phyloP scores from a whole-genome alignment of 768 basidiomycete species.

The Termitomyces sp. region DNA sequence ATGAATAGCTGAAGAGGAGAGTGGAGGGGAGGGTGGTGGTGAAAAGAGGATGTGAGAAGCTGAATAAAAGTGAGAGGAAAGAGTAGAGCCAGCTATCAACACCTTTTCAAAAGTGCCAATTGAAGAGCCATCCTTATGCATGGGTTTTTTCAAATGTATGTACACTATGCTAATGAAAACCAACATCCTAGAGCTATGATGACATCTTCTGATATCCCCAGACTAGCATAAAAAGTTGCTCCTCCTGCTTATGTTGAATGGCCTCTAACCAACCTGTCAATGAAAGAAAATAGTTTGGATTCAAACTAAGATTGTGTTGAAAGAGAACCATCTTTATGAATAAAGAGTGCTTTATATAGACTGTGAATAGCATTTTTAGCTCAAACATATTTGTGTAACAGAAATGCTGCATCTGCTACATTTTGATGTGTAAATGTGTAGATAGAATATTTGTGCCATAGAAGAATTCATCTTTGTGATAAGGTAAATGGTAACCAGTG shows the following conservation, averaged over 20 bases:
- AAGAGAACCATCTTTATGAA: conserved; percentile 14
- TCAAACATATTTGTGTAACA: conserved; percentile 10
- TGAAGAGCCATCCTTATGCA: background rate
- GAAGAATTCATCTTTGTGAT: too few relatives aligned
- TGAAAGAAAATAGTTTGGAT: conserved; percentile 11
- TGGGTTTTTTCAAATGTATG: background rate
- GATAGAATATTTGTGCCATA: too few relatives aligned
- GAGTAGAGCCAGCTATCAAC: too few relatives aligned
- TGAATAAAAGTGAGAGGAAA: too few relatives aligned
- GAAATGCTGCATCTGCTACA: too few relatives aligned
- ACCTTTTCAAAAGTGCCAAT: background rate
- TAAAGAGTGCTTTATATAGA: conserved; percentile 12
- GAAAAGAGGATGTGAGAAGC: too few relatives aligned
- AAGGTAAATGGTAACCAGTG: too few relatives aligned
- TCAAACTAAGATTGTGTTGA: conserved; percentile 21
- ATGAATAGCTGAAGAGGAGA: too few relatives aligned
- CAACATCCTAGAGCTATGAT: background rate
- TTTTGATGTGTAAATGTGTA: too few relatives aligned
- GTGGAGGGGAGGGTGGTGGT: too few relatives aligned
- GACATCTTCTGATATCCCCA: background rate
- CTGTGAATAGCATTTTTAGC: conserved; percentile 12
- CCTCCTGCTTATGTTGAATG: too few relatives aligned
- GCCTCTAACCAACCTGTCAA: too few relatives aligned
- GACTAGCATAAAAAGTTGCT: background rate
- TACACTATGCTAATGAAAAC: background rate